Conservation (phyloP, 371 early-diverging fungal species). For the Rhizoclosmatium hyalinum region DNA sequence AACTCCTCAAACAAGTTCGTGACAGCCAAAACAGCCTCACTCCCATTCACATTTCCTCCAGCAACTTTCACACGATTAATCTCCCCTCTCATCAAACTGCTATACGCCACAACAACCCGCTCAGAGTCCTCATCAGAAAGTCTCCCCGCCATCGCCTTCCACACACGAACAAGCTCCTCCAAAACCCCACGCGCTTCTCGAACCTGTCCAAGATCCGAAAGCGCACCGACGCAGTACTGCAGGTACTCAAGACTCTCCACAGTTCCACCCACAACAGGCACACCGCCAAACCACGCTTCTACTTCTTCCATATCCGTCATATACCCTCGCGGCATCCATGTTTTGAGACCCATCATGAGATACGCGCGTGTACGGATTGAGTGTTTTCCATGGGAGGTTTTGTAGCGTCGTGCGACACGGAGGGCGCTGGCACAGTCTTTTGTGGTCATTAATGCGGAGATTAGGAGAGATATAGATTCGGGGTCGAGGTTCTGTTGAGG, state of each 20-base stretch:
- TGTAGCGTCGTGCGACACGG: conserved; percentile 7
- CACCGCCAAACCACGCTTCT: not conserved
- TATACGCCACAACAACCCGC: conserved; percentile 11
- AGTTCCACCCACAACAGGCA: not conserved
- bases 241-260: conserved; percentile 9
- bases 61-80: not conserved
- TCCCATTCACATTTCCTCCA: not conserved
- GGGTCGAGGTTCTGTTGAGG: not conserved
- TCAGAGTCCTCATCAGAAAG: not conserved
- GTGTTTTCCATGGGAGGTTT: not conserved
- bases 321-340: not conserved
- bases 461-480: conserved; percentile 3
- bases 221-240: conserved; percentile 12
- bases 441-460: not conserved
- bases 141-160: not conserved
- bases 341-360: not conserved
- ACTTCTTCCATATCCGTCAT: not conserved
- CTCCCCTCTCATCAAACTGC: not conserved
- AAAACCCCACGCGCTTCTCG: not conserved
- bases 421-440: conserved; percentile 1
- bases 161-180: not conserved
- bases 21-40: not conserved
- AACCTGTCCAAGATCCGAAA: not conserved
- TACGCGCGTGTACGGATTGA: conserved; percentile 18
- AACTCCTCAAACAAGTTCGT: conserved; percentile 12